Evolutionary conservation across 2,329 filamentous ascomycete species (phyloP), one percentile per base, ranked within the genome.

Genomic region (Calonectria pteridis): DNA sequence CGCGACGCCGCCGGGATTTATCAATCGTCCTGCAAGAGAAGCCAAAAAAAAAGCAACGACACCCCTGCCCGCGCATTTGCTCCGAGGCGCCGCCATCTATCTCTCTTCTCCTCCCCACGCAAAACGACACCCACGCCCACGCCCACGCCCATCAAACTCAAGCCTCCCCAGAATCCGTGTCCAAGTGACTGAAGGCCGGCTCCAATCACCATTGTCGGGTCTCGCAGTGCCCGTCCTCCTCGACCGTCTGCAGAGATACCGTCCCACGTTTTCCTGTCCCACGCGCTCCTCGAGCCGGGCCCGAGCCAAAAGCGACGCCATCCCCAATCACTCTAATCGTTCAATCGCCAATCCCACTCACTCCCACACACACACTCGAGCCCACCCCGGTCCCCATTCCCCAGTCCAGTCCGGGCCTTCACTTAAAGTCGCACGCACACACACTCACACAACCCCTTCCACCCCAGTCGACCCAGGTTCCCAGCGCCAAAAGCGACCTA

Each of bases 41-140:
- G 68, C 5, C n/a, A n/a, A n/a, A 49, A 37, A 37, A 62, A 50
- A 74, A 62, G 55, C 55, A 62, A 62, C 55, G 31, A 73, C 65
- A 74, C 49, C 72, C 72, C 72, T 74, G 72, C 72, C 69, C 33
- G 69, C 69, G 66, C 71, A 73, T 69, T 68, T 64, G 53, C 65
- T 67, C 58, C 55, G 65, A 66, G 55, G 65, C 65, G 65, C 69
- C 65, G 58, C 70, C 70, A 72, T 72, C 67, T 71, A 59, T 67
- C 65, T 63, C 18, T 46, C 37, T 51, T 16, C 35, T 66, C 37
- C 64, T 55, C 63, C 64, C 50, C 65, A 69, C 71, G 58, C 33
- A 35, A 51, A 35, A 53, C 64, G 28, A 53, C 59, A 37, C 58
- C 59, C 67, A 46, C 59, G 53, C 29, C 31, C 49, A 63, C 67